Conservation (phyloP, 495 filamentous ascomycete species). For the Jackrogersella minutella region DNA sequence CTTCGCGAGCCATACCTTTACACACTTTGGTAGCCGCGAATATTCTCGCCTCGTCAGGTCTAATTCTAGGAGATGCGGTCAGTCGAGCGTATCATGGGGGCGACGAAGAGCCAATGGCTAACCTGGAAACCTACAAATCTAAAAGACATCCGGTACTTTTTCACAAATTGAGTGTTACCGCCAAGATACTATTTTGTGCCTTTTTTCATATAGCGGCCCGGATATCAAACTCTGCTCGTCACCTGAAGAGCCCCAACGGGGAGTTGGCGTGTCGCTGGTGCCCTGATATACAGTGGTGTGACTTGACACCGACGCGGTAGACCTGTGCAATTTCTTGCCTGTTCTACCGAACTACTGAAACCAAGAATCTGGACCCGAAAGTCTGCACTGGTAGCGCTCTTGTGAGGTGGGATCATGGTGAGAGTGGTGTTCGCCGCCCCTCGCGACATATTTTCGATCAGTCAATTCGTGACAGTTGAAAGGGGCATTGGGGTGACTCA, state of each 20-base stretch:
- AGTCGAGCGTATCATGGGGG: slow-evolving; percentile 14
- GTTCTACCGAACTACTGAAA: not conserved
- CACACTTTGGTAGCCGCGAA: slow-evolving; percentile 24
- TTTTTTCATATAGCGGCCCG: not conserved
- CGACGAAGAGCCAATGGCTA: slow-evolving; percentile 14
- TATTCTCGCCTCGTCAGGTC: not conserved
- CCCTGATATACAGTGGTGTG: slow-evolving; percentile 8
- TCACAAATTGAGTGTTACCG: slow-evolving; percentile 15
- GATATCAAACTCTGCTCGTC: not conserved
- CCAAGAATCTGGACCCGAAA: slow-evolving; percentile 5
- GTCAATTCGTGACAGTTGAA: not conserved
- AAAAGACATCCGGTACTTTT: not conserved
- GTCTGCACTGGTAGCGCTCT: not conserved
- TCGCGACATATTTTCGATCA: not conserved
- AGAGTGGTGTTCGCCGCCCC: slow-evolving; percentile 7
- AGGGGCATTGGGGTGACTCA: not conserved
- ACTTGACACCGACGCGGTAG: not conserved
- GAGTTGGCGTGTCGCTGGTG: not conserved
- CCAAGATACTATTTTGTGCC: slow-evolving; percentile 8
- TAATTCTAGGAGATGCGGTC: slow-evolving; percentile 14
- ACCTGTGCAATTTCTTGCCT: slow-evolving; percentile 4
- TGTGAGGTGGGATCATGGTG: not conserved
- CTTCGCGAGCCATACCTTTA: slow-evolving; percentile 21
- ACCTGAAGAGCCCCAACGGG: not conserved
- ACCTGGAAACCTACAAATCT: not conserved